Evolutionary conservation across 2,329 filamentous ascomycete genomes (phyloP).

Genomic region (Fusarium chaquense): DNA sequence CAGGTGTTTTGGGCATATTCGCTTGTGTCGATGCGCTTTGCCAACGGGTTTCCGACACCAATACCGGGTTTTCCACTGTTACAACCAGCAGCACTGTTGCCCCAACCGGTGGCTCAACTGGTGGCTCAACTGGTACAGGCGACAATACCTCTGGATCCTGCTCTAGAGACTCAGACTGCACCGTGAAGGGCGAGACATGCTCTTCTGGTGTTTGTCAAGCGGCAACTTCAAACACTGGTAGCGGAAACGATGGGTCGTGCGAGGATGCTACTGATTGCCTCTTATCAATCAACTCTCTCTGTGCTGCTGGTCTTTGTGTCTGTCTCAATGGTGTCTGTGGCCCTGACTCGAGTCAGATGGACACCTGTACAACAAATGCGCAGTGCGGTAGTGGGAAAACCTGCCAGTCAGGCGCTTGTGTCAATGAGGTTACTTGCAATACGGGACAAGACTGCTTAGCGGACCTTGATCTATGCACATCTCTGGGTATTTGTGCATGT

Average conservation of each 20-base stretch:
- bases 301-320: conserved; percentile 27
- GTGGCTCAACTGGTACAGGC: background rate
- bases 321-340: conserved; percentile 29
- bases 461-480: background rate
- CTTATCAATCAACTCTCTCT: conserved; percentile 11
- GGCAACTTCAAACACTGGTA: background rate
- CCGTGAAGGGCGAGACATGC: conserved; percentile 13
- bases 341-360: background rate
- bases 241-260: background rate
- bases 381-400: background rate
- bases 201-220: background rate
- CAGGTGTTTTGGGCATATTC: conserved; percentile 7
- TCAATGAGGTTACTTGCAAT: background rate
- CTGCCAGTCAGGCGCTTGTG: conserved; percentile 17
- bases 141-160: background rate
- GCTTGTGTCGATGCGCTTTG: conserved; percentile 18
- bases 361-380: background rate
- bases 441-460: background rate
- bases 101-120: background rate
- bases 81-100: background rate
- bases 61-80: conserved; percentile 13
- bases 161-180: conserved; percentile 7
- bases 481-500: conserved; percentile 3
- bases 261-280: conserved; percentile 15
- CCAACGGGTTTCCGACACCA: conserved; percentile 7